Percentiles rank a stretch among this genome's conserved stretches.
These are phyloP conservation scores for Mucor saturninus DNA, from an alignment of 371 early-diverging fungal species.

Conservation along the genomic window DNA sequence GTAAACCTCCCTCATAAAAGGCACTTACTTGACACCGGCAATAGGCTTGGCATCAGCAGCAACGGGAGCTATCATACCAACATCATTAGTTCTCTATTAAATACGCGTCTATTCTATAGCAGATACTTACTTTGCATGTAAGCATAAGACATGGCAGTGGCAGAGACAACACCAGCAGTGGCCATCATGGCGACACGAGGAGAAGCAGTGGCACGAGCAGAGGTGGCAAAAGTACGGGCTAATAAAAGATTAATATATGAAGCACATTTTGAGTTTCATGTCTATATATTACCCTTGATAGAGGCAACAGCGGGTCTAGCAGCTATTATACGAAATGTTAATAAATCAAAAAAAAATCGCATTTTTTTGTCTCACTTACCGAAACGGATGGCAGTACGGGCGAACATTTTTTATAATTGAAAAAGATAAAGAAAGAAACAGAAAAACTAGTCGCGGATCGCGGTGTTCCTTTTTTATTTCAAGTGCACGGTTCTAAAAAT, in stretches of 20 bases:
- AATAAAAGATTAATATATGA: not conserved
- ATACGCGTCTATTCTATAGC: constrained; percentile 12
- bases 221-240: constrained; percentile 58
- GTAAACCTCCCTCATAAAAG: not conserved
- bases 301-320: constrained; percentile 43
- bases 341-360: constrained; percentile 2
- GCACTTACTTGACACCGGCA: constrained; percentile 65
- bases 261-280: not conserved
- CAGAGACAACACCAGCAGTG: constrained; percentile 55
- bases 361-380: constrained; percentile 26
- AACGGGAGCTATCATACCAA: constrained; percentile 23
- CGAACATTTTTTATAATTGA: constrained; percentile 35
- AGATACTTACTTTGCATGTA: constrained; percentile 42
- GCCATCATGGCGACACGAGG: constrained; percentile 45
- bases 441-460: not conserved
- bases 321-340: constrained; percentile 1
- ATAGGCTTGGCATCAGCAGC: constrained; percentile 61
- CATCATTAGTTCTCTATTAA: not conserved
- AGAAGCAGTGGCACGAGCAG: constrained; percentile 48
- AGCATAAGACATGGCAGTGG: constrained; percentile 54
- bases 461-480: no score
- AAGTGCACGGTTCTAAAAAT: no score
- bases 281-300: constrained; percentile 37
- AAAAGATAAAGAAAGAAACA: not conserved
- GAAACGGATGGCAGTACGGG: constrained; percentile 48